A percentile compares a stretch with the other conserved stretches of the same genome.
Conservation (phyloP, 805 yeast species). For the Sugiyamaella chiloensis region DNA sequence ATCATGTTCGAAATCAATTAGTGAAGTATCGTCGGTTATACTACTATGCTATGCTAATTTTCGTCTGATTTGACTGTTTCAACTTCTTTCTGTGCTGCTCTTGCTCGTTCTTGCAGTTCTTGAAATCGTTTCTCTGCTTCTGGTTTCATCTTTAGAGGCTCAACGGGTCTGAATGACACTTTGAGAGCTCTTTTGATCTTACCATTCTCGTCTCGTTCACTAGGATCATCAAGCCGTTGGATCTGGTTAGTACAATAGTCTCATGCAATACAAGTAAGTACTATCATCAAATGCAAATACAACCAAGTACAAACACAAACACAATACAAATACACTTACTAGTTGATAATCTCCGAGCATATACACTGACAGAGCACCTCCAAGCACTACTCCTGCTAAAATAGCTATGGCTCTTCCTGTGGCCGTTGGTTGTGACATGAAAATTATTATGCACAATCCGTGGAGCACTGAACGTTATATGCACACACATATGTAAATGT, state of each 20-base stretch:
- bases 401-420: conserved; percentile 31
- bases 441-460: too few species aligned
- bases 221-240: conserved; percentile 32
- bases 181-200: conserved; percentile 19
- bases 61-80: too few species aligned
- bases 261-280: too few species aligned
- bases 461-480: too few species aligned
- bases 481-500: too few species aligned
- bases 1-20: too few species aligned
- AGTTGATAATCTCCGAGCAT: conserved; percentile 31
- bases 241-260: conserved; percentile 10
- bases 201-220: conserved; percentile 20
- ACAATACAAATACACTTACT: conserved; percentile 18
- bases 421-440: conserved; percentile 24
- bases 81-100: neutral
- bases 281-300: too few species aligned
- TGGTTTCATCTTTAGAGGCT: conserved; percentile 30
- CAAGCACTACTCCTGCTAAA: conserved; percentile 27
- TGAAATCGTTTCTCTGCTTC: conserved; percentile 20
- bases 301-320: too few species aligned
- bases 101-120: neutral
- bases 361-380: conserved; percentile 27
- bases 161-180: conserved; percentile 28
- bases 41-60: too few species aligned
- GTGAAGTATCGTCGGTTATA: too few species aligned